Percentiles rank a stretch among this genome's conserved stretches.
Evolutionary conservation across 768 basidiomycete species (phyloP).

Genomic region (Austroboletus eburneus): DNA sequence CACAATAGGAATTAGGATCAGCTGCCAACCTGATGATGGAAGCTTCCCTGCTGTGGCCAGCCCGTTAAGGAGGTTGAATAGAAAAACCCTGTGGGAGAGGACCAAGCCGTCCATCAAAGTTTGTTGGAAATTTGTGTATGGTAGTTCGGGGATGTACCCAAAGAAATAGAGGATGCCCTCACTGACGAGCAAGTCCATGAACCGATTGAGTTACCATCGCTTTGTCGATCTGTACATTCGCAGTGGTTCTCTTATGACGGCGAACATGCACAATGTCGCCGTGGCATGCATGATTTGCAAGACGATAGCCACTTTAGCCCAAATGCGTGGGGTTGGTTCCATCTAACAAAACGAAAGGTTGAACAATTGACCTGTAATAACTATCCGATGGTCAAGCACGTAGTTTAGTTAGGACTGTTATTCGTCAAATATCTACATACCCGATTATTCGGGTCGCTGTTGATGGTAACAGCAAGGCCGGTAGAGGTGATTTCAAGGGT

Average conservation of each 20-base stretch:
- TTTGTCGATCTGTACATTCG: not conserved
- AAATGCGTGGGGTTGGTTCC: not conserved
- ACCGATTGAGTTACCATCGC: not conserved
- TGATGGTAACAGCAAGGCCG: not conserved
- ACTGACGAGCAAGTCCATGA: not conserved
- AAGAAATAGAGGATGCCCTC: not conserved
- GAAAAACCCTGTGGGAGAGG: not conserved
- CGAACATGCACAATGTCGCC: not conserved
- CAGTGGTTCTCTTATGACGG: not conserved
- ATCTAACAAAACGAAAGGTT: not conserved
- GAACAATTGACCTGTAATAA: not conserved
- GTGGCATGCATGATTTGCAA: not conserved
- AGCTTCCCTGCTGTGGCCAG: not conserved
- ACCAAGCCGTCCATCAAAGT: too few relatives aligned
- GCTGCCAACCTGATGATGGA: not conserved
- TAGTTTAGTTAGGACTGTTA: not conserved
- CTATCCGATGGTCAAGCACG: not conserved
- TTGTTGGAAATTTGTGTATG: too few relatives aligned
- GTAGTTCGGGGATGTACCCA: not conserved
- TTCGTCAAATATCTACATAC: not conserved
- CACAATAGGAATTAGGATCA: not conserved
- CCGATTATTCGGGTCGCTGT: not conserved
- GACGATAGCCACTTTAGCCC: not conserved
- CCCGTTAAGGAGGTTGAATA: not conserved
- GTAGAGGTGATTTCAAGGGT: not conserved